Base-by-base conservation (phyloP, 768 basidiomycete genomes). In the Leccinum boreale region DNA sequence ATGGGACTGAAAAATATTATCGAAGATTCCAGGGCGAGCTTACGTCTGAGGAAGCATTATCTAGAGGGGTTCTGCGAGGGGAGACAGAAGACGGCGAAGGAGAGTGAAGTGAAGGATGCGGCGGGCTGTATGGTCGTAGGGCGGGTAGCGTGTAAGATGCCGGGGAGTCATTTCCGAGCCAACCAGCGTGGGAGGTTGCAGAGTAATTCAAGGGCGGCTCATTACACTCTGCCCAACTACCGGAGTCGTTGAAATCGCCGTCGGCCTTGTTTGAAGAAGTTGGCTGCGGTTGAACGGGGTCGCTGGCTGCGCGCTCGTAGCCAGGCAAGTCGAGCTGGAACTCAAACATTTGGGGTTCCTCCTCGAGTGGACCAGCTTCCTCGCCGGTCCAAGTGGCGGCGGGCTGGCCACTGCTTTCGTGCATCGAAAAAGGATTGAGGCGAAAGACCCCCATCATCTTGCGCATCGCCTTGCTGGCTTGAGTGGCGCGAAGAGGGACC, bases 371-470 rank as follows among this genome's bases (percentile, higher is more conserved):
- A 1, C 81, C 80, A 5, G 85, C 80, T 53, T 83, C 81, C 53
- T 80, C 78, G 55, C 77, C 76, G 10, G 71, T 74, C 78, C 79
- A 81, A 8, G 78, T 72, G 6, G 76, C 70, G 3, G 72, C 58
- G 4, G 77, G 75, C 49, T 78, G 77, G 39, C 78, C 74, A 3
- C 70, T 66, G 29, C 77, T 78, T 57, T 77, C 82, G 61, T 87
- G 84, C 74, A 85, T 82, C 23, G 87, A 80, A 63, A 91, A 91
- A 0, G 87, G 88, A 70, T 90, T 86, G 63, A 90, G 78, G 8
- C 89, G 81, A 69, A 91, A 89, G 21, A 85, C 83, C 45, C 82
- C 82, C 89, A 92, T 92, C 84, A 90, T 84, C 50, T 76, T 74
- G 54, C 85, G 81, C 89, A 90, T 90, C 46, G 81, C 78, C 48